phyloP scores from a whole-genome alignment of 345 rosid species.

The Boechera retrofracta region DNA sequence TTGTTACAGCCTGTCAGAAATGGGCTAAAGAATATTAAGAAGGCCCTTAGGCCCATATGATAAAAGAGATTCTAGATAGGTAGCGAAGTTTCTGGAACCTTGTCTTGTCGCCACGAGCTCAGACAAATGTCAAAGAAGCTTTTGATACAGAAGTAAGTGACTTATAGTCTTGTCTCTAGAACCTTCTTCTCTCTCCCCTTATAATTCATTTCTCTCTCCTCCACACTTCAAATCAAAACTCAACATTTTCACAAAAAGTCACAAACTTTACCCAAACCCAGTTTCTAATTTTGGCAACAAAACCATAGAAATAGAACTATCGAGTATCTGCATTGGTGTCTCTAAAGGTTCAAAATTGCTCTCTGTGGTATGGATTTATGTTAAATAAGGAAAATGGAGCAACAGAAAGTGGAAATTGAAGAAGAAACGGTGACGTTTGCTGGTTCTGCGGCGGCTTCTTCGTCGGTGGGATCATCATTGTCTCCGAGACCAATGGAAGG shows the following conservation, averaged over 20 bases:
- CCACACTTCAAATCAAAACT: background rate
- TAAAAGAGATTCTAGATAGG: background rate
- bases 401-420: conserved; percentile 41
- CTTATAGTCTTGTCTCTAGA: conserved; percentile 25
- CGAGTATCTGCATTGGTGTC: background rate
- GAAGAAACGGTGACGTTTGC: conserved; percentile 53
- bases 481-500: conserved; percentile 79
- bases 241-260: conserved; percentile 13
- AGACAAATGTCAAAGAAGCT: conserved; percentile 26
- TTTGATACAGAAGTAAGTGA: background rate
- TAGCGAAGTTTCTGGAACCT: conserved; percentile 38
- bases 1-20: no score
- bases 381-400: conserved; percentile 37
- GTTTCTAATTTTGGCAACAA: conserved; percentile 11
- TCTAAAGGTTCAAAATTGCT: background rate
- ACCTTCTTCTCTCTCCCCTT: conserved; percentile 22
- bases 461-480: conserved; percentile 51
- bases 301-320: background rate
- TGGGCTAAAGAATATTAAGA: no score
- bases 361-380: conserved; percentile 18
- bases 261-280: background rate
- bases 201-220: conserved; percentile 38
- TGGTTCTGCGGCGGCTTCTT: conserved; percentile 40
- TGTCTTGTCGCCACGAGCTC: conserved; percentile 16
- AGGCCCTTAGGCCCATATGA: no score